Base-by-base conservation (phyloP, 176 grass and related monocot genomes). In the Paspalum notatum region DNA sequence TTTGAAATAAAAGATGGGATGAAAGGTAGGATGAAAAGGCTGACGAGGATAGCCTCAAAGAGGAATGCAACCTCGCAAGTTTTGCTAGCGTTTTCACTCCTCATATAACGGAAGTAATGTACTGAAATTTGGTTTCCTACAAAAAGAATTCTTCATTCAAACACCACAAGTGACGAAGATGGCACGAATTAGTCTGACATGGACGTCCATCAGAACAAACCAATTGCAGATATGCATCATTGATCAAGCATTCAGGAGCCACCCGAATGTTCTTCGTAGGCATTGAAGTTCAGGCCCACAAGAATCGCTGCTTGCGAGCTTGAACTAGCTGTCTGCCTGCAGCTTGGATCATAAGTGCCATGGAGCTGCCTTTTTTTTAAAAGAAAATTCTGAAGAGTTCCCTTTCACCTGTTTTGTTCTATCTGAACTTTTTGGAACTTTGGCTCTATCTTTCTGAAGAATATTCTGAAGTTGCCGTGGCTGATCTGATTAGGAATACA, bases 191-290 rank as follows among this genome's bases (percentile, higher is more conserved):
- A 74, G 44, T 26, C 22, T 10, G 72, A 25, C n/a, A 26, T 10
- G 54, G 54, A 75, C 72, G 12, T 59, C 4, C 25, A 59, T 44
- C 52, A 24, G 51, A 9, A n/a, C 72, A 58, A 75, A n/a, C n/a
- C 7, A 17, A 44, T 59, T 75, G 40, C 72, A 45, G 53, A 20
- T 59, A 25, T 44, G 12, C 56, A 16, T 15, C 38, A 74, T 72
- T 51, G 32, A 56, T 74, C 21, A n/a, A n/a, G n/a, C n/a, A n/a
- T n/a, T n/a, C n/a, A n/a, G n/a, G n/a, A n/a, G n/a, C n/a, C n/a
- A n/a, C n/a, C n/a, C n/a, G n/a, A n/a, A n/a, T n/a, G n/a, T n/a
- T n/a, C n/a, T n/a, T n/a, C n/a, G n/a, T n/a, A n/a, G n/a, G n/a
- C 72, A 57, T 43, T 74, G 37, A 41, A 41, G 32, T 6, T n/a